Evolutionary conservation across 257 asterid genomes (phyloP).

Genomic region (Solanum okadae): DNA sequence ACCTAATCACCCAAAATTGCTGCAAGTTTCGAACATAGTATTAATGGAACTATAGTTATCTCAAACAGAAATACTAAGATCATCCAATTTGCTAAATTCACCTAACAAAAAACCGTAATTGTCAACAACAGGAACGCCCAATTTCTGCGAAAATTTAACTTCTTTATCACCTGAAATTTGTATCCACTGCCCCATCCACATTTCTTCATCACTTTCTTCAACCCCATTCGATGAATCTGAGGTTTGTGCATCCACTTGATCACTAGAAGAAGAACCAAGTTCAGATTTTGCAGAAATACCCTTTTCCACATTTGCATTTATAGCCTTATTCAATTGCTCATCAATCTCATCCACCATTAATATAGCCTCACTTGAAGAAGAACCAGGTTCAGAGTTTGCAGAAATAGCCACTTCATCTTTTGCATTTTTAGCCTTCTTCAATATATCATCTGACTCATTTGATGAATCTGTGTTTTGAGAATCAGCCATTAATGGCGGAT

Average conservation of each 20-base stretch:
- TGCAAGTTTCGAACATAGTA: background rate
- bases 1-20: background rate
- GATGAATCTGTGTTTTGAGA: background rate
- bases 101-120: slow-evolving; percentile 9
- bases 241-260: background rate
- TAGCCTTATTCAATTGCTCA: background rate
- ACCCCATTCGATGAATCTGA: background rate
- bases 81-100: slow-evolving; percentile 12
- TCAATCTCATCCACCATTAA: background rate
- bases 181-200: background rate
- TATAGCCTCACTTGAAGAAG: background rate
- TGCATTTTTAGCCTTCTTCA: background rate
- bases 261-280: background rate
- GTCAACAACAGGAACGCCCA: slow-evolving; percentile 1
- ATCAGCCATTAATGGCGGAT: background rate
- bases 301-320: background rate
- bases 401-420: background rate
- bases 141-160: background rate
- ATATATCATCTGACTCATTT: background rate
- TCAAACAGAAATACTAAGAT: background rate
- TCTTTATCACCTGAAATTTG: background rate
- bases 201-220: background rate
- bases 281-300: background rate
- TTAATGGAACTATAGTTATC: background rate
- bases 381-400: background rate